Conservation (phyloP, 1,284 basidiomycete species). For the Mycena sp. region DNA sequence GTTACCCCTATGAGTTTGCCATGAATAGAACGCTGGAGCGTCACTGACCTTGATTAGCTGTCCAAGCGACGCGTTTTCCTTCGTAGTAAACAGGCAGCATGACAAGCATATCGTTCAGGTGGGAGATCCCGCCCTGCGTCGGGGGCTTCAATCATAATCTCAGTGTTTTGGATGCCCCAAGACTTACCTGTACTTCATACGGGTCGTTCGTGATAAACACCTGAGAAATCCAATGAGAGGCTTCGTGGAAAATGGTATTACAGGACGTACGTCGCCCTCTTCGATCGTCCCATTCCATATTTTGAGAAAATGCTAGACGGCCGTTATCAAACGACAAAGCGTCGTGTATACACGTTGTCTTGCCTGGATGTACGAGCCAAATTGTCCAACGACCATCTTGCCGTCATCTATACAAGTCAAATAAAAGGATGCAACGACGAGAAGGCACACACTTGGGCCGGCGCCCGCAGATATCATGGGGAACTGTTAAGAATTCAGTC, state of each 20-base stretch:
- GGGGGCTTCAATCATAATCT: background rate
- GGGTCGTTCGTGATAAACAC: conserved; percentile 27
- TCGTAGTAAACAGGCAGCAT: conserved; percentile 27
- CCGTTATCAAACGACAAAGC: no score
- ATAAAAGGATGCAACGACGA: background rate
- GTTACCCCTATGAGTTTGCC: background rate
- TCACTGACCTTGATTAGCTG: conserved; percentile 24
- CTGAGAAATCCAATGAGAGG: no score
- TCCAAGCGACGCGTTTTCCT: conserved; percentile 27
- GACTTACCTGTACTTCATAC: conserved; percentile 24
- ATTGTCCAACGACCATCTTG: conserved; percentile 43
- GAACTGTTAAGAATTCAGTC: conserved; percentile 31
- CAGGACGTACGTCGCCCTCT: conserved; percentile 34
- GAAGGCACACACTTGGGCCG: conserved; percentile 32
- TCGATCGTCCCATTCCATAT: conserved; percentile 36
- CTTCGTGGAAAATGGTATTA: background rate
- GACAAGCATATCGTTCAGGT: conserved; percentile 31
- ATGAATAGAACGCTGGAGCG: no score
- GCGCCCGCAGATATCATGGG: conserved; percentile 43
- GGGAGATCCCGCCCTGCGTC: conserved; percentile 24
- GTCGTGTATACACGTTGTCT: background rate
- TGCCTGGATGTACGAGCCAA: conserved; percentile 33
- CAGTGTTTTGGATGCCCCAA: no score
- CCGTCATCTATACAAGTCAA: conserved; percentile 31
- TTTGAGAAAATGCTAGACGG: conserved; percentile 28